Percentiles rank a stretch among this genome's conserved stretches.
Conservation (phyloP, 345 rosid species). For the Gossypium herbaceum region DNA sequence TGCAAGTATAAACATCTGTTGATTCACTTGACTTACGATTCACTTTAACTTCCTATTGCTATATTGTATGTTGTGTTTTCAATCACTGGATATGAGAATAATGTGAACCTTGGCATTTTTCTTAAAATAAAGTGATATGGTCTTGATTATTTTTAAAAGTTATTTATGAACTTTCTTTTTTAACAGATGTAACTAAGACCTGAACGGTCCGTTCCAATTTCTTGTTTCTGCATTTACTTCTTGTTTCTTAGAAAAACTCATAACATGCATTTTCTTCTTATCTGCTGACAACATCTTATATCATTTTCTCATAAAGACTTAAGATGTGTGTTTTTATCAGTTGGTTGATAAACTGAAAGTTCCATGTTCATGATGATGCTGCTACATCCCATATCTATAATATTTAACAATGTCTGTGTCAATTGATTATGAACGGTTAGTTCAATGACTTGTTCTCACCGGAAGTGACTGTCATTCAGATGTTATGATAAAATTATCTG, state of each 20-base stretch:
- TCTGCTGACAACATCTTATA: background rate
- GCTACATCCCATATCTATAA: background rate
- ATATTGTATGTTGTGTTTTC: background rate
- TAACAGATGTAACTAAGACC: background rate
- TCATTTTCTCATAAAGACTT: background rate
- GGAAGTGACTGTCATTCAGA: background rate
- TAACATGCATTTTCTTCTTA: background rate
- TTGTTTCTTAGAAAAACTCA: background rate
- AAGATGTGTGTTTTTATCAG: background rate
- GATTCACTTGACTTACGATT: background rate
- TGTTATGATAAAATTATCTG: background rate
- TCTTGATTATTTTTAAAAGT: background rate
- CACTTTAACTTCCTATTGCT: background rate
- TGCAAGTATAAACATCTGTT: background rate
- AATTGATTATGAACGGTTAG: background rate
- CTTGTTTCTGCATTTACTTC: background rate
- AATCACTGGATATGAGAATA: conserved; percentile 1
- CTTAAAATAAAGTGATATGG: background rate
- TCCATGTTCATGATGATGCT: background rate
- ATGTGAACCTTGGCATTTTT: background rate
- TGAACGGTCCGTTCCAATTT: background rate
- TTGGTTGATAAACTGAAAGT: too few relatives aligned
- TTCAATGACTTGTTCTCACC: background rate
- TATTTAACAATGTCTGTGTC: background rate
- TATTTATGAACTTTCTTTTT: background rate